Evolutionary conservation across 306 rosid genomes (phyloP).

Genomic region (Castanea mollissima): DNA sequence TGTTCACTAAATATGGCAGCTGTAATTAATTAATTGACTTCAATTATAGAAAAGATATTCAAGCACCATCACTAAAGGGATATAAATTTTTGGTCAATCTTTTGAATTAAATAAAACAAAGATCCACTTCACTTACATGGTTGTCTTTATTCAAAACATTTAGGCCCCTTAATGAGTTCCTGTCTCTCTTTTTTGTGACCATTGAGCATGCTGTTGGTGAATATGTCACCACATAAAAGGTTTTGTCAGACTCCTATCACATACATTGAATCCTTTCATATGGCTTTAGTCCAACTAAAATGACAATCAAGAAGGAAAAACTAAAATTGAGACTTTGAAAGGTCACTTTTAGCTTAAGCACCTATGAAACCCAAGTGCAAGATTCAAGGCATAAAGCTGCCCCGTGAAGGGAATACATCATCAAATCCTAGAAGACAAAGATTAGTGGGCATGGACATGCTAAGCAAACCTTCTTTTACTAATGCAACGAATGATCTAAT

Average conservation of each 20-base stretch:
- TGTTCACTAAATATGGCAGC: neutral
- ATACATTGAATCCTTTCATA: neutral
- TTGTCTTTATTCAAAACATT: slow-evolving; percentile 17
- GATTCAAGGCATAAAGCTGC: neutral
- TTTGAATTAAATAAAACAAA: neutral
- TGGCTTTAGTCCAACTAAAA: neutral
- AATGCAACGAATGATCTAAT: neutral
- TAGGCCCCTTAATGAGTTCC: slow-evolving; percentile 6
- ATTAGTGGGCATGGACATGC: slow-evolving; percentile 4
- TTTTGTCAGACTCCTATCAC: neutral
- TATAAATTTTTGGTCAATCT: neutral
- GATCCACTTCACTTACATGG: neutral
- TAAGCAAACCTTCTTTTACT: slow-evolving; percentile 9
- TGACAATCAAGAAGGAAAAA: neutral
- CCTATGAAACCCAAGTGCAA: neutral
- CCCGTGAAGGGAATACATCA: slow-evolving; percentile 11
- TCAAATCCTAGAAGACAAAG: slow-evolving; percentile 8
- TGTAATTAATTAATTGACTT: neutral
- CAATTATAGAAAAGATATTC: neutral
- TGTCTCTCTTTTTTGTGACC: slow-evolving; percentile 21
- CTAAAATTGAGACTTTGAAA: slow-evolving; percentile 16
- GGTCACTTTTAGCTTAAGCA: slow-evolving; percentile 7
- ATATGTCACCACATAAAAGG: neutral
- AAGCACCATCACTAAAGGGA: neutral
- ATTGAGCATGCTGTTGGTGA: neutral